These are phyloP conservation scores for Leccinum olivaceoglutinosum DNA, from an alignment of 1,284 basidiomycete genomes.

Conservation along the genomic window DNA sequence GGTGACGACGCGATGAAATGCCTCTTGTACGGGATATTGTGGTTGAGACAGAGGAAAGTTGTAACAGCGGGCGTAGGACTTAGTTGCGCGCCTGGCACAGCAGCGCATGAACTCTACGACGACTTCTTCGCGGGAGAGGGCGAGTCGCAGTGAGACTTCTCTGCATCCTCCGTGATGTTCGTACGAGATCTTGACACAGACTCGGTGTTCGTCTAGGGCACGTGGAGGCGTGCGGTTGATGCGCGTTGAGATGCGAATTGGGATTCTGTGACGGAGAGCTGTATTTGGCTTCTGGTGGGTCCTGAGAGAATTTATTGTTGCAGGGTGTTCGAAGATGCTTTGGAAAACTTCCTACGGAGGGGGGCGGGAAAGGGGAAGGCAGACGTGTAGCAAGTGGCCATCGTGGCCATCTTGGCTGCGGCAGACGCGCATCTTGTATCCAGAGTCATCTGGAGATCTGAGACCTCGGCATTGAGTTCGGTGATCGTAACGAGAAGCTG, in stretches of 20 bases:
- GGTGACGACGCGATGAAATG: too few relatives aligned
- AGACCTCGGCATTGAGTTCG: constrained; percentile 41
- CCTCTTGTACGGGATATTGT: too few relatives aligned
- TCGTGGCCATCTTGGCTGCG: constrained; percentile 82
- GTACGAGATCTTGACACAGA: constrained; percentile 64
- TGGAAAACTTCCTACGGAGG: constrained; percentile 72
- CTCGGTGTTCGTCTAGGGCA: constrained; percentile 60
- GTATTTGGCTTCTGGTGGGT: constrained; percentile 37
- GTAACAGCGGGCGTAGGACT: too few relatives aligned
- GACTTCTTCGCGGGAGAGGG: too few relatives aligned
- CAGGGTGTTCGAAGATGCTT: constrained; percentile 67
- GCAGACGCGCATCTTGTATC: constrained; percentile 43
- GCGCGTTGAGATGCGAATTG: constrained; percentile 39
- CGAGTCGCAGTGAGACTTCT: too few relatives aligned
- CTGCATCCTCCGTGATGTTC: constrained; percentile 18
- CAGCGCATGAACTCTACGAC: too few relatives aligned
- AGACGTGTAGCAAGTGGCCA: constrained; percentile 86
- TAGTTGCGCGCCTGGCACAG: too few relatives aligned
- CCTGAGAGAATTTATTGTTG: constrained; percentile 61
- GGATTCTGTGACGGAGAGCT: constrained; percentile 41
- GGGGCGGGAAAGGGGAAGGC: constrained; percentile 16
- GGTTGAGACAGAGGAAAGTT: too few relatives aligned
- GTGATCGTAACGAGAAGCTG: constrained; percentile 43
- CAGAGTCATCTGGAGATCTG: constrained; percentile 36
- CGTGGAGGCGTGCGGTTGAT: constrained; percentile 47